Evolutionary conservation across 768 basidiomycete genomes (phyloP), one percentile per base, ranked within the genome.

Genomic region (Mycena alexandri): DNA sequence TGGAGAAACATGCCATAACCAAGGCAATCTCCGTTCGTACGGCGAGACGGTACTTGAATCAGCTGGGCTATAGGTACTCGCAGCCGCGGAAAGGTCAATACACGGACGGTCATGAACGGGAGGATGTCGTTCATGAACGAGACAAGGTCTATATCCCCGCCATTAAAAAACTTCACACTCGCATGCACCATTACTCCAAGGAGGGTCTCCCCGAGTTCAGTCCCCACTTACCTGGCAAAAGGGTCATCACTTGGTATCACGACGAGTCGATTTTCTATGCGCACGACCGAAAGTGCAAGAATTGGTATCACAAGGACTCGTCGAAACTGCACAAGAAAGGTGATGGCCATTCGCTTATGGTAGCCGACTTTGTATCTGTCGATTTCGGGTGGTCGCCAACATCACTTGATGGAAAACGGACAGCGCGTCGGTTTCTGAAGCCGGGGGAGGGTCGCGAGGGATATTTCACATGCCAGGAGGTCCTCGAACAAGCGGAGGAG

Each of bases 211-310:
- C 51, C 0, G 51, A 53, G 13, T 36, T 36, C 11, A 34, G 51
- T 5, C 51, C 51, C 5, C 5, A 47, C 36, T 11, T 12, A 2
- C 4, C 6, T 1, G 51, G 51, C 10, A 53, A 53, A 11, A 16
- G 19, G 2, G 34, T 53, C 33, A 21, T 53, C 17, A n/a, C 36
- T 4, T 36, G 51, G 51, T 36, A 51, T 47, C 74, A 79, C 61
- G 73, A 79, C n/a, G n/a, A n/a, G n/a, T n/a, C n/a, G n/a, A n/a
- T n/a, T n/a, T n/a, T n/a, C n/a, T n/a, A n/a, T n/a, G n/a, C n/a
- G n/a, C n/a, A n/a, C n/a, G n/a, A n/a, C n/a, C n/a, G 64, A 75
- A 81, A 59, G 25, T 29, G n/a, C 34, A 5, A 33, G 25, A n/a
- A n/a, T n/a, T n/a, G n/a, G n/a, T n/a, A n/a, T n/a, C n/a, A n/a